Evolutionary conservation across 176 grass and related monocot genomes (phyloP), one percentile per base, ranked within the genome.

Genomic region (Luzula sylvatica): DNA sequence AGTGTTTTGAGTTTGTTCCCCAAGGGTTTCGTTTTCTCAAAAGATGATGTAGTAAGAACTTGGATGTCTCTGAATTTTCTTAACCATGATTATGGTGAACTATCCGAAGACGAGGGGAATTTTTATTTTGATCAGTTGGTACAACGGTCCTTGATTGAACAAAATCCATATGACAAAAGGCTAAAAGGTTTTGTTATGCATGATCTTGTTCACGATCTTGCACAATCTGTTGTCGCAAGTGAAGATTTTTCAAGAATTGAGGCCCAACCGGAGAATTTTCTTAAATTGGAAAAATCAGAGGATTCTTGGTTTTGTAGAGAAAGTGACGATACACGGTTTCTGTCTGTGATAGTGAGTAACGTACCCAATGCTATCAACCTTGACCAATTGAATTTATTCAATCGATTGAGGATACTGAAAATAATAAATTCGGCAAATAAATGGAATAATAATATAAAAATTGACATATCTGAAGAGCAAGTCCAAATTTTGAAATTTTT

Each of bases 21-120:
- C 3, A 75, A 81, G 52, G 4, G 9, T 20, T 59, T 3, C 1
- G 2, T 38, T 2, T 14, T 65, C 20, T 32, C 56, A 15, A 56
- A 70, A 56, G 15, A 59, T 1, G 49, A 24, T n/a, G 38, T 56
- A 3, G n/a, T 75, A 41, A 56, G 1, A 14, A 18, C 69, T 19
- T 75, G 77, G 77, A 50, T 48, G 18, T 5, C 25, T 20, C 23
- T 74, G n/a, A 35, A 20, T 14, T 65, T 81, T n/a, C 41, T 74
- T 45, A 56, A 58, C 0, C 1, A 15, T 12, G 52, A 46, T 32
- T 35, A n/a, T 29, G 38, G 3, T 14, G 30, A 48, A 40, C 19
- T 11, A 0, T 8, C 0, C 2, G 32, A 74, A 50, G 48, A 65
- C 3, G 19, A 32, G 3, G 64, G 64, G 2, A 21, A 0, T 1